Evolutionary conservation across 805 yeast genomes (phyloP).

Genomic region (Teunomyces barrocoloradensis): DNA sequence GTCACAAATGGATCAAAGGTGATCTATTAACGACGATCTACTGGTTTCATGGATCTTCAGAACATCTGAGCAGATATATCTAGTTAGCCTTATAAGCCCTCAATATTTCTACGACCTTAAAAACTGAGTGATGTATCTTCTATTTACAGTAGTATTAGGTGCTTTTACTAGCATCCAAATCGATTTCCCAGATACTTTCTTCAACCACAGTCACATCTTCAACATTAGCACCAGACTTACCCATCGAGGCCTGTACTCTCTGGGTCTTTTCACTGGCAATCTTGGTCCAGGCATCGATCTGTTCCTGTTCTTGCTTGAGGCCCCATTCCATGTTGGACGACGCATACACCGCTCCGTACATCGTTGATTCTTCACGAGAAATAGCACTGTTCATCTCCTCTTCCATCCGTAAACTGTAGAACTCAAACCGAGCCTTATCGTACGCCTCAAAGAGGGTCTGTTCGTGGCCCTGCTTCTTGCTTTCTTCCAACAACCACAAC

Average conservation of each 20-base stretch:
- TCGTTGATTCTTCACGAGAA: constrained; percentile 75
- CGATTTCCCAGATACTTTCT: constrained; percentile 23
- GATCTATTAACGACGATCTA: too few species aligned
- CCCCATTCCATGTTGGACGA: constrained; percentile 65
- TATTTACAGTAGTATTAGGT: neutral
- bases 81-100: too few species aligned
- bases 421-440: constrained; percentile 83
- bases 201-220: constrained; percentile 15
- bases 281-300: constrained; percentile 69
- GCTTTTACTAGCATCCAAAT: constrained; percentile 8
- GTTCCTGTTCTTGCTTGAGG: constrained; percentile 65
- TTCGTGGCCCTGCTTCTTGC: constrained; percentile 10
- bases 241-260: constrained; percentile 46
- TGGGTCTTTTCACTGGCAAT: constrained; percentile 67
- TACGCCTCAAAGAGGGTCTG: constrained; percentile 62
- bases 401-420: constrained; percentile 79
- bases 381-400: constrained; percentile 74
- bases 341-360: constrained; percentile 79
- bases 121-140: too few species aligned
- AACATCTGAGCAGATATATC: too few species aligned
- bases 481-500: constrained; percentile 31
- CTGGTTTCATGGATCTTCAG: too few species aligned
- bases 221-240: constrained; percentile 9
- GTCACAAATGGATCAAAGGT: too few species aligned
- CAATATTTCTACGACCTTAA: too few species aligned